Evolutionary conservation across 2,329 filamentous ascomycete species (phyloP).

Genomic region (Cordyceps cateniannulata): DNA sequence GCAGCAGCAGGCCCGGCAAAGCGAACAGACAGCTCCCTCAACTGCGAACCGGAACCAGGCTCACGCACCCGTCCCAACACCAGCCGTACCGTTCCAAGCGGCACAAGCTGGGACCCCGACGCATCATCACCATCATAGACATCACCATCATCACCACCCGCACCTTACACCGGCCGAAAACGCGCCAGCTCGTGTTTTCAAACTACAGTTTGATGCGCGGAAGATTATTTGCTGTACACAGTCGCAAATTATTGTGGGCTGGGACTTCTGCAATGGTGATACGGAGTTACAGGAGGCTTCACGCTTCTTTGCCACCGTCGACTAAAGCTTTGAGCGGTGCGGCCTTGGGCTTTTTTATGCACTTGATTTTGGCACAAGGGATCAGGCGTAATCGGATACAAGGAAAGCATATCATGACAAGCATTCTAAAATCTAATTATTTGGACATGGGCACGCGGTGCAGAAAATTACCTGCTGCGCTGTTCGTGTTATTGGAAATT

Average conservation of each 20-base stretch:
- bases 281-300: conserved; percentile 70
- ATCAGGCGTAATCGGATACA: neutral
- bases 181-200: conserved; percentile 69
- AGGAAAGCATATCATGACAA: neutral
- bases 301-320: conserved; percentile 66
- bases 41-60: neutral
- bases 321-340: conserved; percentile 17
- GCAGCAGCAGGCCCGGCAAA: conserved; percentile 9
- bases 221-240: conserved; percentile 94
- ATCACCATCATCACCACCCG: conserved; percentile 30
- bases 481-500: neutral
- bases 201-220: conserved; percentile 89
- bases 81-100: conserved; percentile 7
- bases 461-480: neutral
- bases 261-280: conserved; percentile 94
- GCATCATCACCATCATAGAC: conserved; percentile 12
- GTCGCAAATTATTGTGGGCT: conserved; percentile 85
- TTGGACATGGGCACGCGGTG: neutral
- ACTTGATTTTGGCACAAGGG: neutral
- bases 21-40: neutral
- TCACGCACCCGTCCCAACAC: conserved; percentile 3
- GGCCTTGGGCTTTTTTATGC: neutral
- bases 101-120: conserved; percentile 14
- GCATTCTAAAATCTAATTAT: conserved; percentile 3
- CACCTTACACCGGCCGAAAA: conserved; percentile 41